A percentile compares a stretch with the other conserved stretches of the same genome.
These are phyloP conservation scores for Acer campestre DNA, from an alignment of 345 rosid species.

Conservation along the genomic window DNA sequence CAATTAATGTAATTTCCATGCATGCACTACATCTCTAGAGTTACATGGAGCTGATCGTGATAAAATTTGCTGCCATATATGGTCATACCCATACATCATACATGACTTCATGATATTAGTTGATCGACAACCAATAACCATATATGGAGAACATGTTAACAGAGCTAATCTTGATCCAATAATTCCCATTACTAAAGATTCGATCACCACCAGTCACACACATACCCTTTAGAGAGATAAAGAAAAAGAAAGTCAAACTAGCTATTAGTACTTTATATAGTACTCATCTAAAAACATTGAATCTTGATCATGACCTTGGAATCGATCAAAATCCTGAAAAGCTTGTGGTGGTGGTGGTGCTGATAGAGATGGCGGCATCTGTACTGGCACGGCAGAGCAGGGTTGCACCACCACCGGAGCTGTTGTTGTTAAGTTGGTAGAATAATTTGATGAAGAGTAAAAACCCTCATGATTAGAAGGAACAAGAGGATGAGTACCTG, in stretches of 20 bases:
- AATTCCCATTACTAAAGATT: neutral
- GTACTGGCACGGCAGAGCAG: neutral
- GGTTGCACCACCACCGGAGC: conserved; percentile 14
- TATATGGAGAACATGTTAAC: neutral
- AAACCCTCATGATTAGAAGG: neutral
- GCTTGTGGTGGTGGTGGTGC: neutral
- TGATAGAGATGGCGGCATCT: neutral
- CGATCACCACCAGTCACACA: neutral
- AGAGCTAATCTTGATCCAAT: neutral
- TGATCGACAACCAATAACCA: neutral
- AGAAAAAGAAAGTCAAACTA: neutral
- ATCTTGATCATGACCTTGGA: conserved; percentile 10
- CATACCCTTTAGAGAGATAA: neutral
- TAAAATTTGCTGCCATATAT: neutral
- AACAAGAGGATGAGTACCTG: neutral
- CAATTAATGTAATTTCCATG: neutral
- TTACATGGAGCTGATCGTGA: neutral
- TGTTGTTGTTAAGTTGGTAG: conserved; percentile 8
- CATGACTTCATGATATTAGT: neutral
- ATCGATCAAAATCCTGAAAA: conserved; percentile 8
- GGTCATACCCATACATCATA: neutral
- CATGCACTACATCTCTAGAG: neutral
- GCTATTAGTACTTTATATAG: neutral
- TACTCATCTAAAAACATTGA: conserved; percentile 3
- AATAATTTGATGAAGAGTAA: conserved; percentile 14